Evolutionary conservation across 2,329 filamentous ascomycete species (phyloP), one percentile per base, ranked within the genome.

Genomic region (Trichoderma sp.): DNA sequence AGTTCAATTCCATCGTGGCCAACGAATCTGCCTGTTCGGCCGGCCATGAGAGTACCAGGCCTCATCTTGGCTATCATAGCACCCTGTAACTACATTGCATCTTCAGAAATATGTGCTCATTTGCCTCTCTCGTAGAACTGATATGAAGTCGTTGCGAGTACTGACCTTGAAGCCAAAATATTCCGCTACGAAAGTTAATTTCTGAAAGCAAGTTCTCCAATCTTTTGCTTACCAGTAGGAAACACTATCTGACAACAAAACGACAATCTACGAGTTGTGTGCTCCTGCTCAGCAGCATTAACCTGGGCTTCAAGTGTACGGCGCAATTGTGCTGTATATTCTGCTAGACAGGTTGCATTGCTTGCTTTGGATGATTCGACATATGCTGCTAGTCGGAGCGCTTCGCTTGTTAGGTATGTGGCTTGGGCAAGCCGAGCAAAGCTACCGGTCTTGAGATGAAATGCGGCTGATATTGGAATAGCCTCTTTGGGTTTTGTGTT

Each of bases 381-480:
- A 19, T 35, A 27, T 32, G 35, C 35, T 45, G 56, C 35, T 19
- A 59, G 56, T 15, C 56, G 35, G 1, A 59, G 56, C 8, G 56
- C 56, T 59, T 59, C 35, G 13, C 56, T 59, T 59, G 35, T 59
- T 17, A 59, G 19, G 12, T 59, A 59, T 9, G 56, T 59, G 6
- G 56, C 56, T 59, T 59, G 56, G 19, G 56, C 56, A 12, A 59
- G 56, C 1, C 56, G 56, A 32, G 56, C 56, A 59, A 42, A 59
- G 2, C 56, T 59, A 1, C 56, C 56, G 4, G 35, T 59, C 35
- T 59, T 59, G 2, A 45, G 25, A 27, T 42, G 56, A 34, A 59
- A 59, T 29, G 56, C 56, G 6, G 56, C 56, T 29, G 56, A 59
- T 37, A 59, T 59, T 2, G 56, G 35, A 19, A 59, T 59, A 29